These are phyloP conservation scores for Vaccinium corymbosum DNA, from an alignment of 148 eudicot species.

Conservation along the genomic window DNA sequence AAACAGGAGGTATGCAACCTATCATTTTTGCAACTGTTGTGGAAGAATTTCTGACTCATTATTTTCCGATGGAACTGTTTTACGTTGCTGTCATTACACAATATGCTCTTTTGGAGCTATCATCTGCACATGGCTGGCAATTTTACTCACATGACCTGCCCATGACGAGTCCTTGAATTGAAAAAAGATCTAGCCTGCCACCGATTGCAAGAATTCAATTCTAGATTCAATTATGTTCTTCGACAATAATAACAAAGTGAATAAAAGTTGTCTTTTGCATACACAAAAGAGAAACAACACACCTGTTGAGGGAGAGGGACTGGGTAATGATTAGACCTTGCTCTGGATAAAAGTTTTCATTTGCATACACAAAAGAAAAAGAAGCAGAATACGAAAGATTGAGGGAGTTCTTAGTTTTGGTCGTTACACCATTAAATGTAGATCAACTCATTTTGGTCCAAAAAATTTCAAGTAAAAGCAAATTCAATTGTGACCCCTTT, in stretches of 20 bases:
- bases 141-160: not conserved
- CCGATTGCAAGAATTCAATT: not conserved
- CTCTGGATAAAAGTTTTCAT: not conserved
- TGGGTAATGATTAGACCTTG: not conserved
- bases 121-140: not conserved
- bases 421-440: not conserved
- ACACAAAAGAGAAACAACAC: not conserved
- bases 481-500: not conserved
- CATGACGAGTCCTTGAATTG: not conserved
- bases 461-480: not conserved
- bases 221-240: not conserved
- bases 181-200: not conserved
- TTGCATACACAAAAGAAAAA: not conserved
- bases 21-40: not conserved
- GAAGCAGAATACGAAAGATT: not conserved
- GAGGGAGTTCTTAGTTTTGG: not conserved
- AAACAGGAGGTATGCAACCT: slow-evolving; percentile 71
- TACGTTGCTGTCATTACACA: not conserved
- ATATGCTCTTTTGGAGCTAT: not conserved
- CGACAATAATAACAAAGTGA: not conserved
- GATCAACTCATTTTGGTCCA: not conserved
- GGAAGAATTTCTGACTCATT: too few relatives aligned
- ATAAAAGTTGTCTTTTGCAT: not conserved
- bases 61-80: not conserved
- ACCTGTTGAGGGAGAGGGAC: not conserved